phyloP scores from a whole-genome alignment of 2,329 filamentous ascomycete species.

The Trichothecium sympodiale region DNA sequence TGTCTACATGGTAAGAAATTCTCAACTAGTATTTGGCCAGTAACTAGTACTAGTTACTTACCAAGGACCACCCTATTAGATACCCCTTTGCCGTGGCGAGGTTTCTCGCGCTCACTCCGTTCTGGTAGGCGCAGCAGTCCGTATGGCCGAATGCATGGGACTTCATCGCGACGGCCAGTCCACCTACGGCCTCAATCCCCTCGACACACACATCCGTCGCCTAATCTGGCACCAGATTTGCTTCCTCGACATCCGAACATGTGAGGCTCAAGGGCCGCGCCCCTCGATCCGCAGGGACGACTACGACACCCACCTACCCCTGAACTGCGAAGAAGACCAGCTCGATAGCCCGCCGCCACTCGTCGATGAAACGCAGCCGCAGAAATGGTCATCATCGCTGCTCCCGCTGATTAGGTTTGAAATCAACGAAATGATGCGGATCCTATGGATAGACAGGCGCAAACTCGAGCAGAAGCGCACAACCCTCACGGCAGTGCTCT shows the following conservation, averaged over 20 bases:
- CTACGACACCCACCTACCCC: conserved; percentile 61
- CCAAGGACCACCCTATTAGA: conserved; percentile 30
- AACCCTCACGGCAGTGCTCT: conserved; percentile 51
- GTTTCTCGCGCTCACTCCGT: conserved; percentile 65
- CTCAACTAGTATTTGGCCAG: too few relatives aligned
- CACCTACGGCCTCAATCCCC: conserved; percentile 50
- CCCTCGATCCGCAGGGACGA: conserved; percentile 63
- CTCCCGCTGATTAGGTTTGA: conserved; percentile 60
- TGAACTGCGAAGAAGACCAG: conserved; percentile 59
- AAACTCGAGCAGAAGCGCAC: conserved; percentile 51
- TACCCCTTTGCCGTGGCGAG: conserved; percentile 61
- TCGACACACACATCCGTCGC: conserved; percentile 61
- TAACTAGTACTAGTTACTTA: too few relatives aligned
- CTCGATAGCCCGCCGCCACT: conserved; percentile 34
- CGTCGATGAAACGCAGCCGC: conserved; percentile 17
- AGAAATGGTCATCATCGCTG: conserved; percentile 56
- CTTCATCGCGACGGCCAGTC: conserved; percentile 56
- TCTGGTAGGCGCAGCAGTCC: conserved; percentile 58
- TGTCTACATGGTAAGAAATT: conserved; percentile 56
- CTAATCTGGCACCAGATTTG: conserved; percentile 70
- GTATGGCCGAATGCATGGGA: conserved; percentile 69
- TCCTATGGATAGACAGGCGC: conserved; percentile 58
- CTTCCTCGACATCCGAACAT: conserved; percentile 64
- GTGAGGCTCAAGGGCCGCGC: conserved; percentile 61
- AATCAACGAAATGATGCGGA: conserved; percentile 60